phyloP scores from a whole-genome alignment of 768 basidiomycete species.

The Fistulinella prunicolor region DNA sequence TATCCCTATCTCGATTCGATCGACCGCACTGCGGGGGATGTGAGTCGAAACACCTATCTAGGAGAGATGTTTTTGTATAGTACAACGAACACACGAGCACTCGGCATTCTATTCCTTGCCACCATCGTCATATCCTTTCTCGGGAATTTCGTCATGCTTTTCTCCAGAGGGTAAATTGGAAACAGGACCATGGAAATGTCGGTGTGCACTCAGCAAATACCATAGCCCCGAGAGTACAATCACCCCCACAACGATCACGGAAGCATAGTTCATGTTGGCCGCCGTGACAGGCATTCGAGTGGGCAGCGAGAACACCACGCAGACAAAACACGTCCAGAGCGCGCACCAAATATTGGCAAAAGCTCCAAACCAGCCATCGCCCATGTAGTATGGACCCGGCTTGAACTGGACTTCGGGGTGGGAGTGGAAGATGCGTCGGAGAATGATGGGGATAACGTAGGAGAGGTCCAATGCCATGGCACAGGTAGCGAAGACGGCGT shows the following conservation, averaged over 20 bases:
- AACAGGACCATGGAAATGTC: conserved; percentile 57
- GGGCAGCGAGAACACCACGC: conserved; percentile 49
- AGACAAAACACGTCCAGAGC: conserved; percentile 44
- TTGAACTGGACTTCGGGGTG: conserved; percentile 59
- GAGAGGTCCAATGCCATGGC: conserved; percentile 51
- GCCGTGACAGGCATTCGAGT: conserved; percentile 46
- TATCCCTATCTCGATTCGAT: no score
- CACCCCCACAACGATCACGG: conserved; percentile 31
- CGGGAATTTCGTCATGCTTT: background rate
- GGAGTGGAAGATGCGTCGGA: conserved; percentile 47
- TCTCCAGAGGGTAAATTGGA: conserved; percentile 41
- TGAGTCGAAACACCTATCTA: no score
- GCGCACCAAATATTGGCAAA: conserved; percentile 45
- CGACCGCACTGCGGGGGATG: no score
- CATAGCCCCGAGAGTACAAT: conserved; percentile 37
- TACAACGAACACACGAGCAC: background rate
- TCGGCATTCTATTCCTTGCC: background rate
- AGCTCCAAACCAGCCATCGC: conserved; percentile 46
- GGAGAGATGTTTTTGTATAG: no score
- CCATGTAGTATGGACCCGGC: conserved; percentile 62
- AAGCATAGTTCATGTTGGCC: conserved; percentile 52
- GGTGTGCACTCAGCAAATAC: conserved; percentile 53
- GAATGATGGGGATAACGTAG: conserved; percentile 57
- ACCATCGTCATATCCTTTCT: background rate
- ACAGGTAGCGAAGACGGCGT: conserved; percentile 57